Conservation (phyloP, 805 yeast genomes). For the Isabelozyma gotoi region DNA sequence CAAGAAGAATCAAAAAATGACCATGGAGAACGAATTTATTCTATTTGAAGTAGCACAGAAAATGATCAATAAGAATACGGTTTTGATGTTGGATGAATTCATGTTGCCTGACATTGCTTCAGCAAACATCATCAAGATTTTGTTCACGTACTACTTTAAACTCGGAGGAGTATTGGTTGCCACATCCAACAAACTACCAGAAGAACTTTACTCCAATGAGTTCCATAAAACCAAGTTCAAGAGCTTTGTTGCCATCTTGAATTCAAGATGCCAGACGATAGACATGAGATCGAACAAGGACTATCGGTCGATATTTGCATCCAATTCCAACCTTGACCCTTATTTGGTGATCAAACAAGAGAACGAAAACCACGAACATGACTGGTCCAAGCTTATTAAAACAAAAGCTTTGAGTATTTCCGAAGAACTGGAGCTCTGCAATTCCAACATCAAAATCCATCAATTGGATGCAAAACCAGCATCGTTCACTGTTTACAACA, state of each 20-base stretch:
- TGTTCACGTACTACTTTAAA: constrained; percentile 68
- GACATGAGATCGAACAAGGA: constrained; percentile 63
- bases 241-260: constrained; percentile 55
- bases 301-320: constrained; percentile 43
- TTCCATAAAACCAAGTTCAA: constrained; percentile 59
- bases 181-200: constrained; percentile 71
- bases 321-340: constrained; percentile 15
- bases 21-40: constrained; percentile 61
- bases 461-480: constrained; percentile 18
- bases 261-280: constrained; percentile 56
- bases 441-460: constrained; percentile 4
- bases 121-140: constrained; percentile 63
- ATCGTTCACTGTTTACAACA: constrained; percentile 53
- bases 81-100: constrained; percentile 69
- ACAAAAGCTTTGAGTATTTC: constrained; percentile 14
- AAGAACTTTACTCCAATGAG: constrained; percentile 65
- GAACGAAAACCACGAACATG: constrained; percentile 18
- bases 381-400: constrained; percentile 37
- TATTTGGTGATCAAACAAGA: constrained; percentile 30
- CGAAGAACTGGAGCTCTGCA: constrained; percentile 4
- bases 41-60: constrained; percentile 66
- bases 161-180: constrained; percentile 76
- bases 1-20: constrained; percentile 20
- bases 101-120: constrained; percentile 77
- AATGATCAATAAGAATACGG: constrained; percentile 56